Evolutionary conservation across 352 stramenopile genomes (phyloP), one percentile per base, ranked within the genome.

Genomic region (Peronosclerospora sorghi): DNA sequence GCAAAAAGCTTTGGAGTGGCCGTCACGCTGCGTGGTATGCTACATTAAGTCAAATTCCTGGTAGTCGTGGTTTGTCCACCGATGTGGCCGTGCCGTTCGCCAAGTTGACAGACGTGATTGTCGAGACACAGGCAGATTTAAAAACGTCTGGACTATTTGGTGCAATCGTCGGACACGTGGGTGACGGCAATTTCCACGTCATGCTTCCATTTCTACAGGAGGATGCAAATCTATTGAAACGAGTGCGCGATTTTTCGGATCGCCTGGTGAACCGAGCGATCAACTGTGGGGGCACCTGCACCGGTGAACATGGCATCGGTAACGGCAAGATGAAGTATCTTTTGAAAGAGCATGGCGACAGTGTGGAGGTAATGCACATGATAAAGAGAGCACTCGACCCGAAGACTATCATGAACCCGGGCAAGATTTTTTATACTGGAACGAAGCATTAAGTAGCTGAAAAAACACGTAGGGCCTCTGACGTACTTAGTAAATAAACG

Each of bases 171-270:
- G 79, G 78, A 41, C 83, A 94, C 50, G 76, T 95, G 2, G 82
- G 96, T 15, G 96, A 98, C 56, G 96, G 95, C 32, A 99, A 98
- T 68, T 98, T 98, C 62, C 95, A 99, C 68, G 93, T 93, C 34
- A 97, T 98, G 60, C 64, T 99, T 36, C 87, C 96, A 15, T 84
- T 95, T 51, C 69, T 88, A 45, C 65, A 63, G 29, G 69, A 94
- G 43, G 68, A 98, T 45, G 59, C 75, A 5, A 62, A 81, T 41
- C 76, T 97, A 37, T 79, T 96, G 57, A 45, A 65, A 14, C 84
- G 86, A 49, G 74, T 97, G 29, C 73, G 86, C 40, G 60, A 76
- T 20, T 90, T 98, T 27, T 96, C 90, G 44, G 72, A 87, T 45
- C 74, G 74, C 9, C 57, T 92, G 9, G 77, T 89, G 28, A 57